These are phyloP conservation scores for Chimonanthus praecox DNA, from an alignment of 164 flowering plant species.

Conservation along the genomic window DNA sequence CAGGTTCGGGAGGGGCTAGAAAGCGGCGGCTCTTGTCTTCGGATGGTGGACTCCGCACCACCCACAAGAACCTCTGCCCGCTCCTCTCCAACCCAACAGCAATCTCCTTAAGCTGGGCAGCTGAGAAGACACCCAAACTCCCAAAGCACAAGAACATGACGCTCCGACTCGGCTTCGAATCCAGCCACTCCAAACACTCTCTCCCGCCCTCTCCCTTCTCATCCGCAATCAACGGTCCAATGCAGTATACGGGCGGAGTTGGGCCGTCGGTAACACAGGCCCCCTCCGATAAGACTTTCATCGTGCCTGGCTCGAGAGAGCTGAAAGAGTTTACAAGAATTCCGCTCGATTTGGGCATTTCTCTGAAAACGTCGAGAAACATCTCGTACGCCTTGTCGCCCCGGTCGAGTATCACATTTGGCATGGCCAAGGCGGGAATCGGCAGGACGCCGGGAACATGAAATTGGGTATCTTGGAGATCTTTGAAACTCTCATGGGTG, in stretches of 20 bases:
- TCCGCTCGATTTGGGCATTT: constrained; percentile 19
- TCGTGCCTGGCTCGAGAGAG: constrained; percentile 12
- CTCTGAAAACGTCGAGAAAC: neutral
- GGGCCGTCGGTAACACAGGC: constrained; percentile 1
- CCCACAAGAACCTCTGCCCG: constrained; percentile 43
- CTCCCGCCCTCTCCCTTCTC: neutral
- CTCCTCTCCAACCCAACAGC: constrained; percentile 41
- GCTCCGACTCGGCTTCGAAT: constrained; percentile 30
- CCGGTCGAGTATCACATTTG: constrained; percentile 12
- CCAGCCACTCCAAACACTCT: constrained; percentile 35
- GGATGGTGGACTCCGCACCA: constrained; percentile 28
- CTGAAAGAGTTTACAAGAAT: constrained; percentile 30
- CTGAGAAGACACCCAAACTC: constrained; percentile 28
- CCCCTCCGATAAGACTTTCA: constrained; percentile 14
- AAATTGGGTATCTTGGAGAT: constrained; percentile 1
- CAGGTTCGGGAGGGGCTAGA: constrained; percentile 3
- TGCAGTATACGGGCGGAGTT: constrained; percentile 10
- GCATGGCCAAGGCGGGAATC: constrained; percentile 14
- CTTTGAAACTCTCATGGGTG: constrained; percentile 6
- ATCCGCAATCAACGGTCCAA: constrained; percentile 27
- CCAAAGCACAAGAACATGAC: constrained; percentile 46
- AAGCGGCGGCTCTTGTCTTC: constrained; percentile 4
- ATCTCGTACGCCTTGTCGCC: constrained; percentile 5
- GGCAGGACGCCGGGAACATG: constrained; percentile 22
- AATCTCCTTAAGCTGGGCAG: constrained; percentile 32